These are phyloP conservation scores for Breviolum minutum DNA, from an alignment of 73 alveolate genomes.

Conservation along the genomic window DNA sequence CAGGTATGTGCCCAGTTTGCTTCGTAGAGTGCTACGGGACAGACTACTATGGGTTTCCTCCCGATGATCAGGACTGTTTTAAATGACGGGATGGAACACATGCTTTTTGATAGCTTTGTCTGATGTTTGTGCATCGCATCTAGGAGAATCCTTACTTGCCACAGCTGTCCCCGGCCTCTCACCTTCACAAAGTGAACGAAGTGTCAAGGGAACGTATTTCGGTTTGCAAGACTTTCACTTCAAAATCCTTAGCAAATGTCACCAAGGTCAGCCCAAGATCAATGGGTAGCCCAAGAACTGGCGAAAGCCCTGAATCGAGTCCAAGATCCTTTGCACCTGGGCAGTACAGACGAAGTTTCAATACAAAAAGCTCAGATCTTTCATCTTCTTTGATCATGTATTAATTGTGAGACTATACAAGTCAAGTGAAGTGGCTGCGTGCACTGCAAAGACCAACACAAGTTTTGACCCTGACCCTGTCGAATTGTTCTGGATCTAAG, in stretches of 20 bases:
- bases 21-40: constrained; percentile 85
- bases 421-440: too few relatives aligned
- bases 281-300: constrained; percentile 22
- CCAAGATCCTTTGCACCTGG: constrained; percentile 34
- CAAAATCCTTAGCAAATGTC: neutral
- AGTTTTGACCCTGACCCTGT: neutral
- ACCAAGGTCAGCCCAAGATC: constrained; percentile 21
- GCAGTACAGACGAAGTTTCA: neutral
- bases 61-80: constrained; percentile 62
- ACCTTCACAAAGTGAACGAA: too few relatives aligned
- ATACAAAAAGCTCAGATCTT: too few relatives aligned
- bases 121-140: neutral
- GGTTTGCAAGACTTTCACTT: neutral
- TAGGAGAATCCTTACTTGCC: constrained; percentile 64
- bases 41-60: constrained; percentile 78
- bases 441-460: too few relatives aligned
- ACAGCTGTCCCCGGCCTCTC: constrained; percentile 15
- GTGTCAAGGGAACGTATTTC: too few relatives aligned
- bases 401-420: too few relatives aligned
- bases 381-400: too few relatives aligned
- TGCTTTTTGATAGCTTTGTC: neutral
- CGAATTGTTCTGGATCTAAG: neutral
- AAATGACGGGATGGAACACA: neutral
- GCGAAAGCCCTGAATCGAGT: constrained; percentile 20
- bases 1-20: constrained; percentile 74